Evolutionary conservation across 768 basidiomycete species (phyloP), one percentile per base, ranked within the genome.

Genomic region (Collybia mongolica): DNA sequence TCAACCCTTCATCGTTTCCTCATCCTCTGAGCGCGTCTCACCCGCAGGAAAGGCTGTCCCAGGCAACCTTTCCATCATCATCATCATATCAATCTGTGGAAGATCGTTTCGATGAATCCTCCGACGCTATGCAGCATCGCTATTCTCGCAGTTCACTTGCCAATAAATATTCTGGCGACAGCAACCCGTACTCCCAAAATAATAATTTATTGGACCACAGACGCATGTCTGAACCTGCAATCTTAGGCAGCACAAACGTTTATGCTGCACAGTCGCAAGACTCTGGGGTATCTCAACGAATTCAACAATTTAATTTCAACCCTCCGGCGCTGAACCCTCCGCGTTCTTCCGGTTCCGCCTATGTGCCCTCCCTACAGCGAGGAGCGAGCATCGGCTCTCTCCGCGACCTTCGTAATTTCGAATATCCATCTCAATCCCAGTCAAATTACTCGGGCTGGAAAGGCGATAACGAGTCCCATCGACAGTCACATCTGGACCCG

Each of bases 221-320:
- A 61, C 81, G 84, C 65, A 83, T 85, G 81, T 86, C 84, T 60
- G 84, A 86, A 63, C 83, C 84, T 41, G 68, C 80, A 48, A 69
- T 79, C 54, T 72, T 77, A 53, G 60, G 64, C 45, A 59, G 60
- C 44, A 59, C 71, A 57, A 72, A 71, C 63, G 54, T 73, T 46
- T 72, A 80, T 60, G 55, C 70, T 37, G 54, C 66, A 45, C 60
- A 71, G 39, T 47, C 70, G 48, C 47, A 66, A 36, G 66, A 67
- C 49, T 40, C 65, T 47, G 48, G 70, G 47, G 54, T 65, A 44
- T 63, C 56, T 50, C 75, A 68, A 49, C 71, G 69, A 54, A 68
- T 71, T n/a, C 74, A 75, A 45, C 72, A 71, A 15, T 75, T 72
- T 56, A 60, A 66, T 18, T 74, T 68, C 56, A 66, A 66, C 54